Percentiles rank a stretch among this genome's conserved stretches.
phyloP scores from a whole-genome alignment of 495 filamentous ascomycete genomes.

The Hypoxylon perforatum region DNA sequence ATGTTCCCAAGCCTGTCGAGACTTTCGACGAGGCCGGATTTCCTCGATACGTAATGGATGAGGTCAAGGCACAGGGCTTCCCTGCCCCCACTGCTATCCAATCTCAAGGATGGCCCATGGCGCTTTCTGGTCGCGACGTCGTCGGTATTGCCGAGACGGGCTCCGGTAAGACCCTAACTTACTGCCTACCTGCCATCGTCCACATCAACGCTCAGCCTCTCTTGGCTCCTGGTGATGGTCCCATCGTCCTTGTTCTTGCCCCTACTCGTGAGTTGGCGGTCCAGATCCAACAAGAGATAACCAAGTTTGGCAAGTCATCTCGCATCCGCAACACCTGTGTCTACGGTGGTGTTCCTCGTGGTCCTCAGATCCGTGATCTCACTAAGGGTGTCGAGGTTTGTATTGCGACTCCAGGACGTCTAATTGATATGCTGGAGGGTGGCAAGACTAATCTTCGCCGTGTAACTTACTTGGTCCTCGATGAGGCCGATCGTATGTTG shows the following conservation, averaged over 20 bases:
- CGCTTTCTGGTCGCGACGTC: constrained; percentile 95
- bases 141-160: constrained; percentile 99
- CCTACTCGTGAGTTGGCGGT: constrained; percentile 98
- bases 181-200: constrained; percentile 97
- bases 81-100: constrained; percentile 92
- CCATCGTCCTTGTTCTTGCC: constrained; percentile 94
- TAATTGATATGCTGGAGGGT: constrained; percentile 98
- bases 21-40: constrained; percentile 98
- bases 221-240: constrained; percentile 94
- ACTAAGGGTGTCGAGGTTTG: constrained; percentile 86
- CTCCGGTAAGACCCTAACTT: constrained; percentile 98
- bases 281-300: constrained; percentile 94
- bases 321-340: constrained; percentile 99
- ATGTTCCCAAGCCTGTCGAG: constrained; percentile 91
- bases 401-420: constrained; percentile 96
- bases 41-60: constrained; percentile 94
- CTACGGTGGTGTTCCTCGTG: constrained; percentile 98
- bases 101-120: constrained; percentile 99
- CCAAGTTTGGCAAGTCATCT: constrained; percentile 97
- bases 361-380: constrained; percentile 94
- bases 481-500: constrained; percentile 90
- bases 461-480: constrained; percentile 93
- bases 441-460: constrained; percentile 98
- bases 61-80: constrained; percentile 98
- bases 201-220: constrained; percentile 99